Base-by-base conservation (phyloP, 2,329 filamentous ascomycete genomes). In the Fusarium graminum region DNA sequence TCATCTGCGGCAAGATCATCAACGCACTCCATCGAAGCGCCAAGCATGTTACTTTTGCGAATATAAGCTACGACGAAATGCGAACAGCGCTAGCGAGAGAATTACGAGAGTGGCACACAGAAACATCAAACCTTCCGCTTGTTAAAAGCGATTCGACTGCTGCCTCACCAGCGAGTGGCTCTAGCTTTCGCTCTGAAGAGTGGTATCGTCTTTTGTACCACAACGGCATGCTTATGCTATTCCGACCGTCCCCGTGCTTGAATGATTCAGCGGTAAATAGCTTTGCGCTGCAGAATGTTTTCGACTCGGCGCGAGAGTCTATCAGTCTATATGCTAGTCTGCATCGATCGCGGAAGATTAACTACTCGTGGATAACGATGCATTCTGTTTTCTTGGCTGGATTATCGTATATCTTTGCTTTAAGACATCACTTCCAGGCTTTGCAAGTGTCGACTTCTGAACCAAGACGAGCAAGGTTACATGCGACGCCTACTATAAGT, bases 341-440 rank as follows among this genome's bases (percentile, higher is more conserved):
- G 1, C 80, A 83, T 46, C 77, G 78, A 8, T 80, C 79, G 0
- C 74, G 80, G 6, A 79, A 79, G 43, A 80, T 84, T 55, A 84
- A 83, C 64, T 83, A 79, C 40, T 80, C 78, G 0, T 84, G 82
- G 81, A 79, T 84, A 26, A 82, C 82, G 0, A 76, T 84, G 56
- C 82, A 84, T 47, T 76, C 80, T 1, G 76, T 83, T 2, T 84
- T 84, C 65, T 78, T 83, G 56, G 81, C 81, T 0, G 81, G 81
- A 0, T 59, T 81, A 0, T 79, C 79, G 0, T 82, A 81, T 46
- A 76, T 82, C 4, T 82, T 82, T 38, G 79, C 79, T 0, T 59
- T 81, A 1, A 74, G 79, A 1, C 74, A 77, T 2, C 80, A 81
- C 51, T 76, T 82, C 30, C 78, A 77, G 22, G 73, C 72, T 11